Evolutionary conservation across 208 protist species (phyloP), one percentile per base, ranked within the genome.

Genomic region (Herpetomonas samuelpessoai): DNA sequence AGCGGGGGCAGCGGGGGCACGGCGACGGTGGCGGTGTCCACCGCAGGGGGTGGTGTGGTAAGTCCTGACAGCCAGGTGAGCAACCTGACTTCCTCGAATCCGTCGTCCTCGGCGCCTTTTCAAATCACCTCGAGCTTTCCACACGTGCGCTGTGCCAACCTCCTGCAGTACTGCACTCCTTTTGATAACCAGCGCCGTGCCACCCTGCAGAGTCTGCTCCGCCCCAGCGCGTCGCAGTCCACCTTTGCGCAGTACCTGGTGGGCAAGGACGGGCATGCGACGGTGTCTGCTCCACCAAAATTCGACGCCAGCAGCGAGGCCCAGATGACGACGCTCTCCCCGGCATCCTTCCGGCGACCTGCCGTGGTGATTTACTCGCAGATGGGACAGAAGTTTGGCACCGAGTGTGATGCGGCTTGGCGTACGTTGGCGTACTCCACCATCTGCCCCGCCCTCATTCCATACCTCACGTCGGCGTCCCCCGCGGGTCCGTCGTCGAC

Each of bases 311-410:
- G 73, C 18, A 70, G 89, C 57, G 39, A 58, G 14, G 28, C 62
- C 29, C 72, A 85, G 26, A 83, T 89, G 57, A 88, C 79, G 14
- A 46, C 65, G 3, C 65, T 94, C 35, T 71, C 68, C 19, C 65
- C 76, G 14, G 65, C 66, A 2, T 69, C 70, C 18, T 91, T 94
- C 57, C 74, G 76, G 3, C 68, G 80, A n/a, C 88, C 88, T 25
- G 76, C 85, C 0, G 75, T 95, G 16, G 71, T 95, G 45, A 92
- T 95, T 55, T 89, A 79, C 57, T 83, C 88, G 21, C 88, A 95
- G 63, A 63, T 92, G 0, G 88, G 88, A 1, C 88, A 95, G 58
- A 86, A 84, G 64, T 83, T 89, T 56, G 85, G 88, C 25, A 78
- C 77, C 1, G 72, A 85, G 26, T 84, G 83, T 2, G 84, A 95